Base-by-base conservation (phyloP, 306 rosid genomes). In the Abrus precatorius region DNA sequence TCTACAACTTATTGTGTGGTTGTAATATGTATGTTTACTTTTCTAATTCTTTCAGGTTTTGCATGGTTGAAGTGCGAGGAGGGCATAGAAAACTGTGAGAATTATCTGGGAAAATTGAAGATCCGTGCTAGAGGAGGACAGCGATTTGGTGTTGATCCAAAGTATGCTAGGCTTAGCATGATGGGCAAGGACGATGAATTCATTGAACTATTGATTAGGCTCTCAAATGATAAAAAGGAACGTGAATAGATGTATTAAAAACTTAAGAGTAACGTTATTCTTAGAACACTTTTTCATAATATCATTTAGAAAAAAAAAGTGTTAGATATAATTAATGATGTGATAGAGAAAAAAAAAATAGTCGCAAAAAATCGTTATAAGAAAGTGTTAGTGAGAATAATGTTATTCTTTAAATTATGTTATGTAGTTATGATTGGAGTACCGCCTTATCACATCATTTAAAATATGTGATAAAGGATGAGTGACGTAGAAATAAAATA, bases 1-100 rank as follows among this genome's bases (percentile, higher is more conserved):
- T 30, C 33, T 9, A 4, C 55, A 3, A 7, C 9, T 12, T 33
- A 56, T 38, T 7, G 7, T 12, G 1, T 63, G 69, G 4, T 30
- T 63, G 41, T 66, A n/a, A 77, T 28, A 1, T 30, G 1, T 8
- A 1, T 57, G 0, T 27, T 6, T 47, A 7, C 1, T 70, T 72
- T 41, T 32, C 36, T 29, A 9, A 48, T 65, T 36, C 29, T 0
- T 49, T 43, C 86, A 95, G 97, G 77, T 73, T 95, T 85, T 83
- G 89, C 91, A 1, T 95, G 98, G 98, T 57, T 95, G 92, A 87
- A 90, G 87, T 56, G 86, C 47, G 75, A 75, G 28, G 89, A 89
- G 33, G 86, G 80, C 33, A 85, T 81, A 44, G 86, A 88, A 80
- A 86, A 91, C 56, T 77, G 87, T 28, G 84, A 61, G 69, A 72